A percentile compares a stretch with the other conserved stretches of the same genome.
Evolutionary conservation across 2,329 filamentous ascomycete species (phyloP).

Genomic region (Furcasterigmium furcatum): DNA sequence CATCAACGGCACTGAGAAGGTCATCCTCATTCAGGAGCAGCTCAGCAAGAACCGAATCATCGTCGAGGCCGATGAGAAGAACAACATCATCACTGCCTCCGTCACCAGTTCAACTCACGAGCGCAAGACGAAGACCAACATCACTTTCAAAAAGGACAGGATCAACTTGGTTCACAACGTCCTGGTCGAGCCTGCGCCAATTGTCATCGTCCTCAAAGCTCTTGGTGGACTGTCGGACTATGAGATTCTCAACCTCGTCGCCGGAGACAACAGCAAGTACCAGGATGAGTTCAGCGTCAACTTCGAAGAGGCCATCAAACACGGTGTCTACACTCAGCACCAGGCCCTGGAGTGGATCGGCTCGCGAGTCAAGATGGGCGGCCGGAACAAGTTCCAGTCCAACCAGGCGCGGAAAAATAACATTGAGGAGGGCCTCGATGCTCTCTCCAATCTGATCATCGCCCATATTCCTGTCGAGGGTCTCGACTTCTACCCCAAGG

Average conservation of each 20-base stretch:
- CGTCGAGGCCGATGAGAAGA: slow-evolving; percentile 89
- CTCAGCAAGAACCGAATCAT: slow-evolving; percentile 99
- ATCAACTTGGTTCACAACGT: slow-evolving; percentile 92
- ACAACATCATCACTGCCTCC: slow-evolving; percentile 89
- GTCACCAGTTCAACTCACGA: slow-evolving; percentile 98
- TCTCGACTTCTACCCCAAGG: slow-evolving; percentile 95
- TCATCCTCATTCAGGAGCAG: slow-evolving; percentile 97
- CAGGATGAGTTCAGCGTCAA: slow-evolving; percentile 96
- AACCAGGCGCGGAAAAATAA: slow-evolving; percentile 66
- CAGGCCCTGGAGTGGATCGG: slow-evolving; percentile 94
- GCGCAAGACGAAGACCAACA: slow-evolving; percentile 96
- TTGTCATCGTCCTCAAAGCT: slow-evolving; percentile 89
- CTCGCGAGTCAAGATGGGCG: slow-evolving; percentile 80
- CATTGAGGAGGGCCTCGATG: slow-evolving; percentile 88
- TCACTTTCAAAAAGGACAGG: slow-evolving; percentile 88
- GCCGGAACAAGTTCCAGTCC: slow-evolving; percentile 53
- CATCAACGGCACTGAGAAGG: slow-evolving; percentile 95
- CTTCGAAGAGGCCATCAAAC: slow-evolving; percentile 85
- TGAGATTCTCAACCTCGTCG: slow-evolving; percentile 88
- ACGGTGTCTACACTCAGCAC: slow-evolving; percentile 86
- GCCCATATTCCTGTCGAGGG: slow-evolving; percentile 91
- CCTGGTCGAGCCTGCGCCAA: slow-evolving; percentile 87
- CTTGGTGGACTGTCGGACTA: slow-evolving; percentile 92
- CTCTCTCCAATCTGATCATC: slow-evolving; percentile 87
- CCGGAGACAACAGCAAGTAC: slow-evolving; percentile 81